Evolutionary conservation across 805 yeast species (phyloP).

Genomic region (Candida maltosa): DNA sequence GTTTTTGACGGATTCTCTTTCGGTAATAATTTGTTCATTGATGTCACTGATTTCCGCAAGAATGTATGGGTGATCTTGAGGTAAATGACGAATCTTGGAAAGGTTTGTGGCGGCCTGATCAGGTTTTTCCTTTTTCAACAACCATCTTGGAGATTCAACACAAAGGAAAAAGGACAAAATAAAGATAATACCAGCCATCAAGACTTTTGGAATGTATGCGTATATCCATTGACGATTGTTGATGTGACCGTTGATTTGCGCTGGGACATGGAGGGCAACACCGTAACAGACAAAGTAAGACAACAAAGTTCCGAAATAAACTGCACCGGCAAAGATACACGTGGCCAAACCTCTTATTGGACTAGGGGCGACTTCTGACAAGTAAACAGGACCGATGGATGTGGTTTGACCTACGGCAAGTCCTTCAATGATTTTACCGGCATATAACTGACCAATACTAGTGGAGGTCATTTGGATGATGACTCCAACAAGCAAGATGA

Average conservation of each 20-base stretch:
- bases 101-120: conserved; percentile 36
- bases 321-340: conserved; percentile 53
- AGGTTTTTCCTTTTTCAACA: conserved; percentile 34
- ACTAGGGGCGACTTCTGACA: conserved; percentile 51
- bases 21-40: conserved; percentile 37
- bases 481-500: conserved; percentile 43
- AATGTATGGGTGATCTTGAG: conserved; percentile 45
- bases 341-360: conserved; percentile 48
- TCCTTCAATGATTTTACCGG: conserved; percentile 53
- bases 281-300: conserved; percentile 42
- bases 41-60: conserved; percentile 47
- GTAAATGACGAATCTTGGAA: conserved; percentile 40
- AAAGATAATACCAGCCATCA: conserved; percentile 45
- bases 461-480: conserved; percentile 44
- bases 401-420: conserved; percentile 52
- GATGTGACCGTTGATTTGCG: conserved; percentile 12
- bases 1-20: too few species aligned
- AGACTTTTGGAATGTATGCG: conserved; percentile 44
- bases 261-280: conserved; percentile 13
- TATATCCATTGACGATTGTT: conserved; percentile 43
- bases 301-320: conserved; percentile 49
- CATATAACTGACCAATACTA: conserved; percentile 45
- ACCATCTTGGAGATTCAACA: conserved; percentile 51
- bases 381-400: conserved; percentile 50
- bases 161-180: conserved; percentile 38